phyloP scores from a whole-genome alignment of 2,329 filamentous ascomycete species.

The Penicillium sp. region DNA sequence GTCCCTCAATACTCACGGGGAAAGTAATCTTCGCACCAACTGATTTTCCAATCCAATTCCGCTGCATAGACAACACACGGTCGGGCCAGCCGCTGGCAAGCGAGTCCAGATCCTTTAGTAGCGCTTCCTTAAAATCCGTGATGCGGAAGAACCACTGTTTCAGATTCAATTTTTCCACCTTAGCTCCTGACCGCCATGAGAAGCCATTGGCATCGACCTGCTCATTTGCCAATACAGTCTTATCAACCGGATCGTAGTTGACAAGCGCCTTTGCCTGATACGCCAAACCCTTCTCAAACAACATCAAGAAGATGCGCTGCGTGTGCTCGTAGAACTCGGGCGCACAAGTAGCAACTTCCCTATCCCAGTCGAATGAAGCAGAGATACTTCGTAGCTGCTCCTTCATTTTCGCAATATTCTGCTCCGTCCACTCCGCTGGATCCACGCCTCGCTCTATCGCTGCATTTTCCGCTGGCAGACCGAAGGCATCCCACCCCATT shows the following conservation, averaged over 20 bases:
- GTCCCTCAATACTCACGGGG: slow-evolving; percentile 48
- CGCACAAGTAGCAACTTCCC: slow-evolving; percentile 78
- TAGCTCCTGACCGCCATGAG: slow-evolving; percentile 84
- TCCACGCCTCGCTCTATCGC: slow-evolving; percentile 78
- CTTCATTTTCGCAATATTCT: slow-evolving; percentile 84
- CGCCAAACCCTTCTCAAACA: slow-evolving; percentile 71
- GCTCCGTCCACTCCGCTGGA: slow-evolving; percentile 73
- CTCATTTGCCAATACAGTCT: slow-evolving; percentile 87
- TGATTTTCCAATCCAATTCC: slow-evolving; percentile 83
- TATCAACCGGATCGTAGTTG: slow-evolving; percentile 87
- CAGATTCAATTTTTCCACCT: slow-evolving; percentile 73
- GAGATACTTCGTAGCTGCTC: slow-evolving; percentile 76
- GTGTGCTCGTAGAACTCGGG: slow-evolving; percentile 87
- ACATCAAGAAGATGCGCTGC: slow-evolving; percentile 76
- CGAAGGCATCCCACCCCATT: slow-evolving; percentile 96
- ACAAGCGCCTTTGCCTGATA: slow-evolving; percentile 81
- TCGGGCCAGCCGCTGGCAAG: slow-evolving; percentile 75
- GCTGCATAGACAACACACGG: slow-evolving; percentile 76
- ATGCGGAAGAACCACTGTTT: slow-evolving; percentile 92
- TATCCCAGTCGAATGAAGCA: slow-evolving; percentile 77
- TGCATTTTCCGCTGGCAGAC: slow-evolving; percentile 85
- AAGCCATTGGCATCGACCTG: slow-evolving; percentile 76
- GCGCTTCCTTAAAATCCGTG: slow-evolving; percentile 69
- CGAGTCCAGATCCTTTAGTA: slow-evolving; percentile 68
- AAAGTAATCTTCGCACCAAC: slow-evolving; percentile 71